phyloP scores from a whole-genome alignment of 768 basidiomycete genomes.

The Macrolepiota fuliginosa region DNA sequence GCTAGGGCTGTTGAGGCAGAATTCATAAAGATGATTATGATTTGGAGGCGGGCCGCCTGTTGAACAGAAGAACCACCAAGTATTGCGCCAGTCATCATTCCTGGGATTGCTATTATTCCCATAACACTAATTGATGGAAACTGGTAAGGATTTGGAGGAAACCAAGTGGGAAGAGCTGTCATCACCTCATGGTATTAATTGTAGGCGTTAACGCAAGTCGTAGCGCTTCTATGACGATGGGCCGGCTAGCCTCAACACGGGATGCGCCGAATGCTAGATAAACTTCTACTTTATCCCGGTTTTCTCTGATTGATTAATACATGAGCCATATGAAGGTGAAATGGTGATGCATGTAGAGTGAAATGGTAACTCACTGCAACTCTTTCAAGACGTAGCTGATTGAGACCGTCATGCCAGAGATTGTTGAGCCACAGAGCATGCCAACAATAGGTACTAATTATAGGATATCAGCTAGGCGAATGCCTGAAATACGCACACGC shows the following conservation, averaged over 20 bases:
- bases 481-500: conserved; percentile 18
- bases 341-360: not conserved
- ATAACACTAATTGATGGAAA: conserved; percentile 47
- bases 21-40: conserved; percentile 96
- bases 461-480: conserved; percentile 1
- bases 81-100: conserved; percentile 93
- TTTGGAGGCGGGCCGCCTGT: conserved; percentile 83
- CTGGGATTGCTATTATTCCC: conserved; percentile 77
- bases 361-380: conserved; percentile 49
- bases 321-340: not conserved
- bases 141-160: not conserved
- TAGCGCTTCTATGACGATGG: conserved; percentile 77
- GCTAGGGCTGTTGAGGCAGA: conserved; percentile 73
- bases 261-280: conserved; percentile 86
- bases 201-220: conserved; percentile 76
- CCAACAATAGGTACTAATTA: conserved; percentile 73
- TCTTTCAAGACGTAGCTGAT: conserved; percentile 73
- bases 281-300: conserved; percentile 81
- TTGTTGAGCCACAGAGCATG: conserved; percentile 82
- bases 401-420: conserved; percentile 72
- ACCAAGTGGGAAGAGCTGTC: not conserved
- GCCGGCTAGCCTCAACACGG: conserved; percentile 78
- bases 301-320: conserved; percentile 51
- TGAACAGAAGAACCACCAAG: conserved; percentile 83
- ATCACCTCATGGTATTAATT: conserved; percentile 83